Base-by-base conservation (phyloP, 441 rosid genomes). In the Adansonia rubrostipa region DNA sequence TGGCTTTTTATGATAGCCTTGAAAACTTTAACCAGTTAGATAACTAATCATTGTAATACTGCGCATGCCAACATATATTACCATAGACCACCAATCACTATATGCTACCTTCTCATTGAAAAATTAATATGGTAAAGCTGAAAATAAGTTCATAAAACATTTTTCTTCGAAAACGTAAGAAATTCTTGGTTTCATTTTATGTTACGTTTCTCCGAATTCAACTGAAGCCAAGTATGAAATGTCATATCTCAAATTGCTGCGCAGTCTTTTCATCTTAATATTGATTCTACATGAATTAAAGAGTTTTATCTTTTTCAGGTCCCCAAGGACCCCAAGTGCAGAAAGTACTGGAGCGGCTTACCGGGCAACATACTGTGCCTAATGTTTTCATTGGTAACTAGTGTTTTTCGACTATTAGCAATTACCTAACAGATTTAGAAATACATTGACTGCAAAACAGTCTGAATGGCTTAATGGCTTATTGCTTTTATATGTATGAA, bases 351-450 rank as follows among this genome's bases (percentile, higher is more conserved):
- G 97, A 94, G 86, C 90, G 91, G 83, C 90, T 96, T 40, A 96
- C 99, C 9, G 97, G 97, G 22, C 99, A 94, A 80, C 96, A 87
- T 72, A 94, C 97, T 6, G 99, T 94, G 80, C 99, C 99, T 57
- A 92, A 90, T 88, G 97, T 96, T 62, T 96, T 96, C 69, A 90
- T 96, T 20, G 97, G 99, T 96, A 75, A 28, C 88, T 82, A 14
- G 22, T 76, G 78, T 48, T 83, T 75, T 79, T 24, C 60, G 24
- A n/a, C 50, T n/a, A 54, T n/a, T 71, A 33, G 76, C 50, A 36
- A 2, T 19, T 73, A 40, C 51, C 50, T 53, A 11, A 56, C 48
- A 17, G 65, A 10, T 17, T 36, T 40, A 19, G 36, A 73, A 40
- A 2, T 73, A 19, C 4, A 11, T 57, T 17, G 17, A 72, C 50